A percentile compares a stretch with the other conserved stretches of the same genome.
These are phyloP conservation scores for Pueraria montana DNA, from an alignment of 306 rosid species.

Conservation along the genomic window DNA sequence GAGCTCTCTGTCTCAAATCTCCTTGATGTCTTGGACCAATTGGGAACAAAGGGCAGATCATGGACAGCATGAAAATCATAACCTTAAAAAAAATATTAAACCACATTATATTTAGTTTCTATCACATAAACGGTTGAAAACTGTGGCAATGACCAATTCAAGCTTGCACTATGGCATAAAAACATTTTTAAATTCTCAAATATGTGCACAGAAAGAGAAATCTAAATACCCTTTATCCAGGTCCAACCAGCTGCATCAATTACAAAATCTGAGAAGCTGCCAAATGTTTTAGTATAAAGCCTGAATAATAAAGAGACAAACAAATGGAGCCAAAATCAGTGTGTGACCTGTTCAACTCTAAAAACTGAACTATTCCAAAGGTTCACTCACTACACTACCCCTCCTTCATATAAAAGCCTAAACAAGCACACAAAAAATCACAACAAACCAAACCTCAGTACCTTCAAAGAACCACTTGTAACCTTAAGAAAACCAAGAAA, in stretches of 20 bases:
- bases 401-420: conserved; percentile 23
- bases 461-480: conserved; percentile 7
- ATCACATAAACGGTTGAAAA: neutral
- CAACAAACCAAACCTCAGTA: conserved; percentile 29
- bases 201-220: conserved; percentile 36
- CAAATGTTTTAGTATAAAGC: conserved; percentile 52
- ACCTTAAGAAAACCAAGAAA: conserved; percentile 3
- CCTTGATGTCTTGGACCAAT: neutral
- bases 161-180: neutral
- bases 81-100: neutral
- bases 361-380: neutral
- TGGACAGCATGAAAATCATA: neutral
- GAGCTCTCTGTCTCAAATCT: neutral
- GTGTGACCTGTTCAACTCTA: conserved; percentile 60
- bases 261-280: conserved; percentile 36
- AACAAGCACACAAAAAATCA: conserved; percentile 7
- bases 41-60: conserved; percentile 1
- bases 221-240: conserved; percentile 43
- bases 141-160: conserved; percentile 44
- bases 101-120: neutral
- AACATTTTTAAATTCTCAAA: conserved; percentile 6
- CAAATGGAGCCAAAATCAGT: conserved; percentile 47
- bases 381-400: neutral
- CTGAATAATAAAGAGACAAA: conserved; percentile 47
- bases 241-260: conserved; percentile 49